Base-by-base conservation (phyloP, 2,329 filamentous ascomycete species). In the Hyphodiscus sp. region DNA sequence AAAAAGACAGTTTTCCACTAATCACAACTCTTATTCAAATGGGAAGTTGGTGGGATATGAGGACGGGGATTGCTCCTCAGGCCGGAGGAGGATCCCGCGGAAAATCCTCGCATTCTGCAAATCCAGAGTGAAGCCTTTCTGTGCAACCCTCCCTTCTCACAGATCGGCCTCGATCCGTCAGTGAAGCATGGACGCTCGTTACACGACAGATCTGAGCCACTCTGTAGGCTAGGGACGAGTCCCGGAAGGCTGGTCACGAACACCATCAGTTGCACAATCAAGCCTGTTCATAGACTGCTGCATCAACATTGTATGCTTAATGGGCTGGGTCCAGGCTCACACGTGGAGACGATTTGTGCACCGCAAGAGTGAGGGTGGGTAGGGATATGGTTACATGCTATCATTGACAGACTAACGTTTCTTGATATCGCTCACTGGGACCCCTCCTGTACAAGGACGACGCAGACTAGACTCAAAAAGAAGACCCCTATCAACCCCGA, bases 61-160 rank as follows among this genome's bases (percentile, higher is more conserved):
- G 23, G 23, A 26, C 23, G 4, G 23, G 23, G 8, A 26, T 26
- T 26, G 23, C 23, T 26, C 8, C 23, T 8, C 0, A 76, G 77
- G 43, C 71, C 73, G 0, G 75, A 78, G 54, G 63, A 26, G 23
- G 23, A 4, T 26, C 8, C 23, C 11, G 2, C 33, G 5, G 33
- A 4, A 38, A 38, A 38, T n/a, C 33, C 33, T 6, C 33, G 33
- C 13, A n/a, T 10, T 38, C 4, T 38, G 16, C 16, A n/a, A 15
- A n/a, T 10, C 11, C 33, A 10, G 11, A 5, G 33, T 2, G 33
- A 38, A 5, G 33, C 5, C 16, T n/a, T 13, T 10, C 16, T 10
- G 33, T 38, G 33, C 5, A 38, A 38, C 33, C 11, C 33, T 13
- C 33, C 33, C 33, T 4, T 38, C 23, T 26, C 23, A 38, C 16